Conservation (phyloP, 805 yeast genomes). For the Citeromyces matritensis region DNA sequence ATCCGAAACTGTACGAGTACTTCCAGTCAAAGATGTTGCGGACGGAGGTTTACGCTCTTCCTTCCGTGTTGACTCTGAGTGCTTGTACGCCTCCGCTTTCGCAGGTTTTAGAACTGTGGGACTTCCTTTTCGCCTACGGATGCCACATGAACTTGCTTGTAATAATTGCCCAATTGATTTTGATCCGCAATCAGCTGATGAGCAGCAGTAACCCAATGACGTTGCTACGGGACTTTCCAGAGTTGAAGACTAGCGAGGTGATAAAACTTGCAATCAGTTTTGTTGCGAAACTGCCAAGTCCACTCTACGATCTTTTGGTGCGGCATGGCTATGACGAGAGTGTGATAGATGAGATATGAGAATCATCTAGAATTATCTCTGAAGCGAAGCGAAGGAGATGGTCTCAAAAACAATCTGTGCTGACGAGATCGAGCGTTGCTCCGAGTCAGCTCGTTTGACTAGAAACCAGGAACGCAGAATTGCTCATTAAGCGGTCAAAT, state of each 20-base stretch:
- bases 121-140: slow-evolving; percentile 81
- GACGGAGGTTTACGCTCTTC: slow-evolving; percentile 80
- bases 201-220: slow-evolving; percentile 58
- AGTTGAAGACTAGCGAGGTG: slow-evolving; percentile 54
- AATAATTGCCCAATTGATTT: slow-evolving; percentile 68
- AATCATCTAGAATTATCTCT: no score
- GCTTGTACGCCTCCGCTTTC: slow-evolving; percentile 80
- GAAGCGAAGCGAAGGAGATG: no score
- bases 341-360: slow-evolving; percentile 12
- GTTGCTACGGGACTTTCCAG: slow-evolving; percentile 57
- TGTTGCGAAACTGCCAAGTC: slow-evolving; percentile 56
- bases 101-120: slow-evolving; percentile 76
- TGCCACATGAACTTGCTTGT: slow-evolving; percentile 76
- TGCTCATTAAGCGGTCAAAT: no score
- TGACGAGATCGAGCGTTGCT: no score
- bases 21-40: slow-evolving; percentile 52
- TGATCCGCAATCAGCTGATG: slow-evolving; percentile 51
- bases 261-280: slow-evolving; percentile 71
- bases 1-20: slow-evolving; percentile 48
- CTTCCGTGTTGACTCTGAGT: slow-evolving; percentile 68
- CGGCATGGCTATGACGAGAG: slow-evolving; percentile 46
- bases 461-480: no score
- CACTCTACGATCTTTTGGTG: slow-evolving; percentile 44
- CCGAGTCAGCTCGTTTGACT: no score
- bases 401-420: no score